Evolutionary conservation across 2,329 filamentous ascomycete species (phyloP).

Genomic region (Fulvia fulva): DNA sequence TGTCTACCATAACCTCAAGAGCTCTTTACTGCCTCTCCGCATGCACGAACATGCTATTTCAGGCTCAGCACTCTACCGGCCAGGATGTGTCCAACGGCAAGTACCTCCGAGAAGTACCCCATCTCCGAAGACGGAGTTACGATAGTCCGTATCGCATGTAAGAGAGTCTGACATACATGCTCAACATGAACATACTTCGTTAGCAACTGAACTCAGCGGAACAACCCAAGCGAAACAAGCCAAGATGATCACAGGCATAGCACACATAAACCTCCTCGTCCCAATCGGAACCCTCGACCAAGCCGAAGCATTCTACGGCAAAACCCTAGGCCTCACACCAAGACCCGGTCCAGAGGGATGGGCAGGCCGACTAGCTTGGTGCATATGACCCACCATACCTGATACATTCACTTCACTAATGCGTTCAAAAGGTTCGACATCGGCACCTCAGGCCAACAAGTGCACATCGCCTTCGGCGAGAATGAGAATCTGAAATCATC

Average conservation of each 20-base stretch:
- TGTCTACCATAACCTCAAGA: no score
- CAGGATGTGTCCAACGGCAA: background rate
- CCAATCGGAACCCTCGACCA: slow-evolving; percentile 50
- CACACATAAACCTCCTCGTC: slow-evolving; percentile 58
- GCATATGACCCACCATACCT: background rate
- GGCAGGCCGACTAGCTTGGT: slow-evolving; percentile 53
- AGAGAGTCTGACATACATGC: background rate
- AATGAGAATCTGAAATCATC: slow-evolving; percentile 40
- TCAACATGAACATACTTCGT: no score
- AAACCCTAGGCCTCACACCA: slow-evolving; percentile 53
- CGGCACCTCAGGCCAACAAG: slow-evolving; percentile 46
- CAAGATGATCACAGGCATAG: slow-evolving; percentile 51
- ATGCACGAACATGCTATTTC: background rate
- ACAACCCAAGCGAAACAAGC: background rate
- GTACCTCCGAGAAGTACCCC: background rate
- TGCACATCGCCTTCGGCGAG: slow-evolving; percentile 52
- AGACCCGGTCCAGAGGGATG: slow-evolving; percentile 53
- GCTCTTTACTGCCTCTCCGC: no score
- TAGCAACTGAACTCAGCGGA: no score
- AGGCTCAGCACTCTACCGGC: background rate
- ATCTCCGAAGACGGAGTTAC: background rate
- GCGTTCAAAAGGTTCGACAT: slow-evolving; percentile 49
- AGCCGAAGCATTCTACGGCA: slow-evolving; percentile 53
- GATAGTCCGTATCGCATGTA: background rate
- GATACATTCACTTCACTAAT: background rate